These are phyloP conservation scores for Pseudozyma thailandica DNA, from an alignment of 1,284 basidiomycete genomes.

Conservation along the genomic window DNA sequence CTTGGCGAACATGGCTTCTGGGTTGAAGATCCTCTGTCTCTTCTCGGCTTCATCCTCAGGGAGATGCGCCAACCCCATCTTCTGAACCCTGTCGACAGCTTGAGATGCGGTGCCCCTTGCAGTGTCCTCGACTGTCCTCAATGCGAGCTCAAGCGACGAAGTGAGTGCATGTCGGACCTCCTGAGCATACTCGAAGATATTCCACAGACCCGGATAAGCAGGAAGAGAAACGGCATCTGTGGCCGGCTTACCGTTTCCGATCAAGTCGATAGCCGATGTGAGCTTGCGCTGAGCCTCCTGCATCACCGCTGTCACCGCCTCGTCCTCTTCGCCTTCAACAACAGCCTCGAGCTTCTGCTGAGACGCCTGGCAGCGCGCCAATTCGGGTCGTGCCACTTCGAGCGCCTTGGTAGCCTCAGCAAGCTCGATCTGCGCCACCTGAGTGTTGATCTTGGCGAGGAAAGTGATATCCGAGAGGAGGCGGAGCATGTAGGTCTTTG, in stretches of 20 bases:
- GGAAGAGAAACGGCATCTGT: conserved; percentile 70
- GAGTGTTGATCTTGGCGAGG: conserved; percentile 84
- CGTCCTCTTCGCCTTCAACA: conserved; percentile 84
- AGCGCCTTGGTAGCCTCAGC: conserved; percentile 80
- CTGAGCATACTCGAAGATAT: conserved; percentile 87
- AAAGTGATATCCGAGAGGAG: conserved; percentile 88
- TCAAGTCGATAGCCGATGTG: conserved; percentile 78
- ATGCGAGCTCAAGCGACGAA: conserved; percentile 82
- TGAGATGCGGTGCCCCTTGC: conserved; percentile 78
- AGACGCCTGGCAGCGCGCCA: conserved; percentile 75
- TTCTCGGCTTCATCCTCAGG: conserved; percentile 70
- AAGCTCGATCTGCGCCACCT: conserved; percentile 84
- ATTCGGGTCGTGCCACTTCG: conserved; percentile 75
- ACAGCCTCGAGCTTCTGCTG: conserved; percentile 80
- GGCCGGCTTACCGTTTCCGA: conserved; percentile 78
- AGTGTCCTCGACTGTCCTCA: conserved; percentile 84
- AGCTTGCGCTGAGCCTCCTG: conserved; percentile 72
- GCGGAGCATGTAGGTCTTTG: conserved; percentile 90
- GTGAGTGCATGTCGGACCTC: conserved; percentile 85
- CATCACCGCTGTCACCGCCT: conserved; percentile 74
- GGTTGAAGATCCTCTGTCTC: conserved; percentile 81
- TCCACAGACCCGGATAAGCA: conserved; percentile 84
- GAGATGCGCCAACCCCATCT: conserved; percentile 81
- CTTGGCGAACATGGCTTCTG: conserved; percentile 90
- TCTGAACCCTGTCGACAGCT: conserved; percentile 77